Percentiles rank a stretch among this genome's conserved stretches.
phyloP scores from a whole-genome alignment of 2,329 filamentous ascomycete genomes.

The Emmonsia crescens region DNA sequence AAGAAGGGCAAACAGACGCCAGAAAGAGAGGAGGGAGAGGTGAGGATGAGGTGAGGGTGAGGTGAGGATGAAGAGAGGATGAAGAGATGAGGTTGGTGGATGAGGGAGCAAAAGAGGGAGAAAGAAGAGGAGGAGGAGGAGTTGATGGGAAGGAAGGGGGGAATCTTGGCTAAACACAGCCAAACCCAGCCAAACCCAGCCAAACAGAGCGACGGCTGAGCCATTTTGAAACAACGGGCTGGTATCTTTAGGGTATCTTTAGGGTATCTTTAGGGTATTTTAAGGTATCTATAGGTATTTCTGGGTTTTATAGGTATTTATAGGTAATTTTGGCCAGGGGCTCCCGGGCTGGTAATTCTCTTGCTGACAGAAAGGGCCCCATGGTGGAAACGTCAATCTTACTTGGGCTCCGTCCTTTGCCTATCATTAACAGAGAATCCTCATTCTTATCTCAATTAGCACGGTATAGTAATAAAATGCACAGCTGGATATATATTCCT shows the following conservation, averaged over 20 bases:
- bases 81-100: background rate
- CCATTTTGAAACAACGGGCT: constrained; percentile 1
- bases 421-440: too few species aligned
- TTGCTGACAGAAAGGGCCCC: background rate
- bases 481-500: too few species aligned
- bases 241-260: background rate
- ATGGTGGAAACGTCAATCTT: background rate
- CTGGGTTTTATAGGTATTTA: background rate
- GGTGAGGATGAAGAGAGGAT: background rate
- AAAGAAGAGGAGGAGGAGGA: background rate
- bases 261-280: background rate
- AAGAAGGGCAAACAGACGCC: background rate
- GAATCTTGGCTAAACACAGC: too few species aligned
- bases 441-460: too few species aligned
- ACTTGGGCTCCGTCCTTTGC: background rate
- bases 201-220: background rate
- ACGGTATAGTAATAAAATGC: too few species aligned
- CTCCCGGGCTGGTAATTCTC: background rate
- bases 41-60: background rate
- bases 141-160: too few species aligned
- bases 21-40: background rate
- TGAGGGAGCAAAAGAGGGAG: background rate
- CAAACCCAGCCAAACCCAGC: too few species aligned
- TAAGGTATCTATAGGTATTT: background rate
- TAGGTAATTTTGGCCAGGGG: background rate